A percentile compares a stretch with the other conserved stretches of the same genome.
Conservation (phyloP, 1,139 yeast genomes). For the Wickerhamomyces sp. region DNA sequence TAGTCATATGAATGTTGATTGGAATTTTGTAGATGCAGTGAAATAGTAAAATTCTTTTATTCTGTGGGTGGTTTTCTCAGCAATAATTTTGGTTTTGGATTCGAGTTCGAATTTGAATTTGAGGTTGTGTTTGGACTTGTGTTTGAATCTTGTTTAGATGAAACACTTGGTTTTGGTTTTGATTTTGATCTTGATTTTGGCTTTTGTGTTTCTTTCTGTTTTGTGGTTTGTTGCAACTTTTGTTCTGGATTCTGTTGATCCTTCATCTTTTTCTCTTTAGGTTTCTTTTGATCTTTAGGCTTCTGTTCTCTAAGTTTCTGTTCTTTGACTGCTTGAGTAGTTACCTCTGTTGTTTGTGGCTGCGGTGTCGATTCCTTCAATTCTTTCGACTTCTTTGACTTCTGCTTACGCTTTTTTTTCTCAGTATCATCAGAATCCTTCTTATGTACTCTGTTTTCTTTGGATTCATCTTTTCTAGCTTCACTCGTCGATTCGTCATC, state of each 20-base stretch:
- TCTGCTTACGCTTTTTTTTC: not conserved
- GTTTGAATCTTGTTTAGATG: not conserved
- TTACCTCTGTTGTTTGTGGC: not conserved
- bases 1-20: too few relatives aligned
- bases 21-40: not conserved
- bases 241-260: too few relatives aligned
- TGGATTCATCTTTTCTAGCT: not conserved
- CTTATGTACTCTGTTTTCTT: not conserved
- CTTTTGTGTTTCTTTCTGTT: not conserved
- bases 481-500: slow-evolving; percentile 1
- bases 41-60: not conserved
- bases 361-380: not conserved
- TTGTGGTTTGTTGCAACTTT: not conserved
- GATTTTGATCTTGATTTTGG: not conserved
- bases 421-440: not conserved
- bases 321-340: too few relatives aligned
- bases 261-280: too few relatives aligned
- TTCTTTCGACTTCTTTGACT: not conserved
- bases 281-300: too few relatives aligned
- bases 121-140: not conserved
- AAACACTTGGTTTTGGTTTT: not conserved
- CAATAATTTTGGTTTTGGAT: slow-evolving; percentile 7
- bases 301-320: too few relatives aligned
- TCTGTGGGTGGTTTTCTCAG: slow-evolving; percentile 2
- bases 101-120: not conserved